A percentile compares a stretch with the other conserved stretches of the same genome.
These are phyloP conservation scores for Lentinus tigrinus DNA, from an alignment of 768 basidiomycete species.

Conservation along the genomic window DNA sequence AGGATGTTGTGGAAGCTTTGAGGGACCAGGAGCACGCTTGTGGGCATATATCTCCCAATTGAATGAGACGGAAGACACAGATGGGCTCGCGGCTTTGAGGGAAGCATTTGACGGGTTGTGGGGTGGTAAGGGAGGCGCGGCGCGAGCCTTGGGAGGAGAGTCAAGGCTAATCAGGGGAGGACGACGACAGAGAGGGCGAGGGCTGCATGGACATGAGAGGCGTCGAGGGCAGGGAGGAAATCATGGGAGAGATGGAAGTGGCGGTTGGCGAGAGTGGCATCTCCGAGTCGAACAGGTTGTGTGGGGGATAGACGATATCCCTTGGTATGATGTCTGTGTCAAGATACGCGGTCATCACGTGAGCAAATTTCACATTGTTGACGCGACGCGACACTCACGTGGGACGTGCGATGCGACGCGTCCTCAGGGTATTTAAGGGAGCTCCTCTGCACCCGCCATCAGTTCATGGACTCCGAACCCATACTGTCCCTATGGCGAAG, in stretches of 20 bases:
- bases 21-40: constrained; percentile 23
- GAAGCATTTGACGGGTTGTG: constrained; percentile 58
- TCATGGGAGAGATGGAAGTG: constrained; percentile 9
- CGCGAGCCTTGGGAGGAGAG: constrained; percentile 33
- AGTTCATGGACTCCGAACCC: too few species aligned
- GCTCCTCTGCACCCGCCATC: too few species aligned
- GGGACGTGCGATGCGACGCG: too few species aligned
- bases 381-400: too few species aligned
- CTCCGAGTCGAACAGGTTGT: too few species aligned
- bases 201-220: constrained; percentile 11
- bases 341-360: too few species aligned
- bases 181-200: constrained; percentile 20
- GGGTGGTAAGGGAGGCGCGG: constrained; percentile 62
- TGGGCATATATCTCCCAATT: constrained; percentile 23
- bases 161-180: constrained; percentile 58
- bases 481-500: too few species aligned
- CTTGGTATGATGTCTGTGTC: too few species aligned
- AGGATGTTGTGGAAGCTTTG: constrained; percentile 30
- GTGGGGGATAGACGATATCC: too few species aligned
- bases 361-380: too few species aligned
- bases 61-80: constrained; percentile 37
- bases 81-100: constrained; percentile 51
- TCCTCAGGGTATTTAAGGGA: too few species aligned
- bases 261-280: too few species aligned
- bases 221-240: constrained; percentile 6